Conservation (phyloP, 176 grass and related monocot genomes). For the Eremochloa ophiuroides region DNA sequence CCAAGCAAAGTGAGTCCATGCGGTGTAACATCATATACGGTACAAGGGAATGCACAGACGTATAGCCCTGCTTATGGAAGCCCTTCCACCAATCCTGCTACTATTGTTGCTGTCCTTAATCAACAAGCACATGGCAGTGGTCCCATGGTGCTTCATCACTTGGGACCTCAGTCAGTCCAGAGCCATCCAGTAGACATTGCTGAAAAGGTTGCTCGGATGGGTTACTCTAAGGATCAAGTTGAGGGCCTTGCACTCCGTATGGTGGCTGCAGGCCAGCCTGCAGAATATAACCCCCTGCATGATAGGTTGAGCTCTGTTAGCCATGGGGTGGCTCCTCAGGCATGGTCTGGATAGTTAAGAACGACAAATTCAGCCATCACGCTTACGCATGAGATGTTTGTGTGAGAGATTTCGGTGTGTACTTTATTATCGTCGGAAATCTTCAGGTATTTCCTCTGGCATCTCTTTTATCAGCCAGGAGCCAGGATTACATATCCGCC, state of each 20-base stretch:
- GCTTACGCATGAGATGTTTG: background rate
- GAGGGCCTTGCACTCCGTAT: constrained; percentile 43
- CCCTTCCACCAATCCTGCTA: constrained; percentile 42
- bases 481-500: constrained; percentile 44
- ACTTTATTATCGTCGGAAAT: constrained; percentile 10
- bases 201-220: constrained; percentile 75
- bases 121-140: constrained; percentile 45
- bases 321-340: constrained; percentile 27
- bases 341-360: constrained; percentile 47
- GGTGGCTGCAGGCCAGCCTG: constrained; percentile 45
- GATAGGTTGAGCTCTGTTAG: constrained; percentile 56
- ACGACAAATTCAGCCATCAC: background rate
- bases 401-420: constrained; percentile 7
- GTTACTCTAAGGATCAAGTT: constrained; percentile 65
- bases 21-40: constrained; percentile 45
- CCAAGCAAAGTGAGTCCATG: constrained; percentile 42
- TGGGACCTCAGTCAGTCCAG: constrained; percentile 43
- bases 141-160: constrained; percentile 44
- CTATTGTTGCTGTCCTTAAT: constrained; percentile 36
- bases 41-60: constrained; percentile 40
- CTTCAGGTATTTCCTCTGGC: constrained; percentile 43
- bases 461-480: constrained; percentile 52
- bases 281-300: constrained; percentile 70
- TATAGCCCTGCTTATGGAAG: constrained; percentile 42
- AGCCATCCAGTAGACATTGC: constrained; percentile 57